Percentiles rank a stretch among this genome's conserved stretches.
Conservation (phyloP, 2,329 filamentous ascomycete species). For the Akanthomyces muscarius region DNA sequence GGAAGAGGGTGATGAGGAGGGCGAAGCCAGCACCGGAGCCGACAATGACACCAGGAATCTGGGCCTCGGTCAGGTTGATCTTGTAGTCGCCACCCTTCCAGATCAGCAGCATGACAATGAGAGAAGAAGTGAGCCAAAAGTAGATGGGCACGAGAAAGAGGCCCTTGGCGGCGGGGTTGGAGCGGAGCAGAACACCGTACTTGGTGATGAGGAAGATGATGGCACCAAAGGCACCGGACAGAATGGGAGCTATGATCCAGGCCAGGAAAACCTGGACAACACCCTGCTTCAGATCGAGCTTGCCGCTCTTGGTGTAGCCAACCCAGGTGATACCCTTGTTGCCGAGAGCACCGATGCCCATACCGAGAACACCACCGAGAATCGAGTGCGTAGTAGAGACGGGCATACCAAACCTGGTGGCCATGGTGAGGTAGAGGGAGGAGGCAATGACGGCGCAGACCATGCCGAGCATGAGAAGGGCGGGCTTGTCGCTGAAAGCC, state of each 20-base stretch:
- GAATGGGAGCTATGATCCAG: conserved; percentile 56
- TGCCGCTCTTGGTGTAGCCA: conserved; percentile 37
- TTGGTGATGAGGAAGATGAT: conserved; percentile 55
- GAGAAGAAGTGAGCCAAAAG: conserved; percentile 51
- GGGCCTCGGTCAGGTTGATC: conserved; percentile 44
- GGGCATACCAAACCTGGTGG: conserved; percentile 51
- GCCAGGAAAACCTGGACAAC: conserved; percentile 59
- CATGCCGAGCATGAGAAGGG: conserved; percentile 56
- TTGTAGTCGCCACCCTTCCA: conserved; percentile 47
- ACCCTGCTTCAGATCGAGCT: conserved; percentile 39
- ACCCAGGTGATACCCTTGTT: conserved; percentile 50
- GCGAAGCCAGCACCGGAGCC: conserved; percentile 47
- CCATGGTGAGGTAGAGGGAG: conserved; percentile 53
- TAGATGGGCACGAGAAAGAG: conserved; percentile 52
- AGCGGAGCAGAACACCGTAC: conserved; percentile 51
- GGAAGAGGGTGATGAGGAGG: conserved; percentile 48
- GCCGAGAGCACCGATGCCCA: conserved; percentile 54
- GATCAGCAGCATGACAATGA: conserved; percentile 59
- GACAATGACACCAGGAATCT: conserved; percentile 52
- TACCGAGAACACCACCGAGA: conserved; percentile 56
- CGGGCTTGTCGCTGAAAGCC: conserved; percentile 45
- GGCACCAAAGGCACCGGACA: conserved; percentile 50
- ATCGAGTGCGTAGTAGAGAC: conserved; percentile 61
- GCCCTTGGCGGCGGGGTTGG: conserved; percentile 49
- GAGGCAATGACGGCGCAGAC: conserved; percentile 52